Evolutionary conservation across 2,329 filamentous ascomycete species (phyloP).

Genomic region (Fusarium sp.): DNA sequence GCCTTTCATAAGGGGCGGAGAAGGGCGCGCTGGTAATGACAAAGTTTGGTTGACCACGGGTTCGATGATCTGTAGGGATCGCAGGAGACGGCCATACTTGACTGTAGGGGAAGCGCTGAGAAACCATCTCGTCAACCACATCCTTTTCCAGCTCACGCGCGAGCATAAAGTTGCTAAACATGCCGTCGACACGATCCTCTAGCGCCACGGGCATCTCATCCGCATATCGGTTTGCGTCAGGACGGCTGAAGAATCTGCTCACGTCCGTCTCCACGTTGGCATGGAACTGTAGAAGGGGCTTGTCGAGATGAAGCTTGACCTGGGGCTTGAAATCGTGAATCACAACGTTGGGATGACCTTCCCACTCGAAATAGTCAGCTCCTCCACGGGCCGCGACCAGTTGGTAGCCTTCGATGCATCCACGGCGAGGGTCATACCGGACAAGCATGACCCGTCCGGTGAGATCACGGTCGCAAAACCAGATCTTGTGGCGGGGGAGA

Average conservation of each 20-base stretch:
- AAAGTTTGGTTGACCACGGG: constrained; percentile 49
- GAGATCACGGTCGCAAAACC: constrained; percentile 83
- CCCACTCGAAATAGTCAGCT: constrained; percentile 72
- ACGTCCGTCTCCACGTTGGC: constrained; percentile 39
- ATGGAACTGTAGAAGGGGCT: constrained; percentile 73
- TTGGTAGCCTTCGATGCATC: constrained; percentile 84
- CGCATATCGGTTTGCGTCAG: constrained; percentile 56
- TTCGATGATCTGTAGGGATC: constrained; percentile 73
- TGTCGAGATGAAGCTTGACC: constrained; percentile 79
- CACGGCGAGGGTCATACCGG: constrained; percentile 79
- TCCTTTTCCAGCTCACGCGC: constrained; percentile 63
- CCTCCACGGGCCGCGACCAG: constrained; percentile 74
- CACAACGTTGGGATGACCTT: constrained; percentile 72
- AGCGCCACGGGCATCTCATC: constrained; percentile 67
- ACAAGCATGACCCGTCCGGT: constrained; percentile 80
- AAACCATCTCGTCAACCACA: constrained; percentile 48
- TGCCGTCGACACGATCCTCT: constrained; percentile 58
- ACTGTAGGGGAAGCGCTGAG: constrained; percentile 57
- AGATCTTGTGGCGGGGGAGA: constrained; percentile 81
- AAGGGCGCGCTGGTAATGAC: constrained; percentile 39
- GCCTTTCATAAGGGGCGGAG: constrained; percentile 50
- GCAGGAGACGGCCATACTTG: constrained; percentile 81
- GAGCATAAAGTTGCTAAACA: constrained; percentile 77
- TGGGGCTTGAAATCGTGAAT: constrained; percentile 80
- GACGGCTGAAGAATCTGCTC: constrained; percentile 34